A percentile compares a stretch with the other conserved stretches of the same genome.
phyloP scores from a whole-genome alignment of 2,329 filamentous ascomycete genomes.

The Cladosporium sp. region DNA sequence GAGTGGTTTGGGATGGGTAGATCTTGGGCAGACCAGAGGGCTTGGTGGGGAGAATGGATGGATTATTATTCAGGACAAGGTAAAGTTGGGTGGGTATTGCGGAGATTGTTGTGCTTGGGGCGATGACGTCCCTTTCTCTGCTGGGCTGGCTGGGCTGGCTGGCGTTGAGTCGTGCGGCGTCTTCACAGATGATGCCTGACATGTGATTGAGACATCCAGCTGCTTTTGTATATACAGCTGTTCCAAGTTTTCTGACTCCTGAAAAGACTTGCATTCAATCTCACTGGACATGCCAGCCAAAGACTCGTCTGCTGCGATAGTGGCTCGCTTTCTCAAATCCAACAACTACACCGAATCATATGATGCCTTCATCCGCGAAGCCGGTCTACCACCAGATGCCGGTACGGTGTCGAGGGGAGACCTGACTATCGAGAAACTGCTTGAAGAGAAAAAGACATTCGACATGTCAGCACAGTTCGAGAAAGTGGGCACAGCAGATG shows the following conservation, averaged over 20 bases:
- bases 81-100: not conserved
- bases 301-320: slow-evolving; percentile 32
- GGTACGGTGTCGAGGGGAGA: slow-evolving; percentile 40
- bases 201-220: slow-evolving; percentile 8
- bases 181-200: not conserved
- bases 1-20: not conserved
- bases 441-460: slow-evolving; percentile 56
- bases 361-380: slow-evolving; percentile 53
- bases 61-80: not conserved
- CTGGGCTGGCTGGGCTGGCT: not conserved
- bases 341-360: slow-evolving; percentile 44
- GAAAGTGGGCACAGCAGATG: slow-evolving; percentile 46
- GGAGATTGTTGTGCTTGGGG: slow-evolving; percentile 1
- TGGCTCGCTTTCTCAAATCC: slow-evolving; percentile 34
- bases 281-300: slow-evolving; percentile 25
- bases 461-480: slow-evolving; percentile 54
- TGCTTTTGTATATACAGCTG: too few relatives aligned
- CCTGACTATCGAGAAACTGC: slow-evolving; percentile 55
- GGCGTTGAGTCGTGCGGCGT: not conserved
- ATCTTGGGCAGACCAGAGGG: not conserved
- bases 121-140: not conserved
- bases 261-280: too few relatives aligned
- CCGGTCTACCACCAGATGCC: slow-evolving; percentile 48
- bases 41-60: not conserved
- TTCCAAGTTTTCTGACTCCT: too few relatives aligned